A percentile compares a stretch with the other conserved stretches of the same genome.
Evolutionary conservation across 768 basidiomycete species (phyloP).

Genomic region (Tylopilus cervinicoccineus): DNA sequence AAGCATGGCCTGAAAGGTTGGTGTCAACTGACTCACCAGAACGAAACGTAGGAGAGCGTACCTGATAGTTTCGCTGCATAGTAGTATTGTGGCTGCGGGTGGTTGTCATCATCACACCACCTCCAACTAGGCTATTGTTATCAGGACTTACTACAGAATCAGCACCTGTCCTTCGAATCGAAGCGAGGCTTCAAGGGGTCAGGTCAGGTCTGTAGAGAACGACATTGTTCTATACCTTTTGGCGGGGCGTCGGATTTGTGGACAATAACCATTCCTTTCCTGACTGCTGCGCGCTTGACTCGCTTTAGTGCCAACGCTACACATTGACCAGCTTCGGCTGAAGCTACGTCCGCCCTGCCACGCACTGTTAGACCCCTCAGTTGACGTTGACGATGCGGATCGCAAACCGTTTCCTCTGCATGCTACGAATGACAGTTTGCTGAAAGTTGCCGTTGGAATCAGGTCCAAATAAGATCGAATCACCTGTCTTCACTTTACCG

Average conservation of each 20-base stretch:
- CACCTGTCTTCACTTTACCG: conserved; percentile 73
- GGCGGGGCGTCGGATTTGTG: conserved; percentile 76
- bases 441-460: conserved; percentile 90
- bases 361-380: conserved; percentile 1
- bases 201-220: background rate
- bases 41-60: conserved; percentile 27
- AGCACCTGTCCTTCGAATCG: conserved; percentile 93
- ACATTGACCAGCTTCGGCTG: conserved; percentile 93
- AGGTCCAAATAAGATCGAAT: conserved; percentile 82
- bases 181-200: conserved; percentile 51
- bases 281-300: conserved; percentile 70
- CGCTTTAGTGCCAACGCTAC: conserved; percentile 92
- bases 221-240: conserved; percentile 44
- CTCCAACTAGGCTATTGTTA: no score
- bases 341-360: conserved; percentile 67
- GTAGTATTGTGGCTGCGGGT: conserved; percentile 79
- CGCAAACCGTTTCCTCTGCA: conserved; percentile 84
- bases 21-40: background rate
- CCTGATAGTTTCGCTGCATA: conserved; percentile 89
- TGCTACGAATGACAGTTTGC: conserved; percentile 77
- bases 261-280: conserved; percentile 95
- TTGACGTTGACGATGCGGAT: background rate
- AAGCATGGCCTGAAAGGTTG: conserved; percentile 66
- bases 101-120: conserved; percentile 3
- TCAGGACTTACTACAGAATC: conserved; percentile 74